A percentile compares a stretch with the other conserved stretches of the same genome.
phyloP scores from a whole-genome alignment of 2,329 filamentous ascomycete species.

The Leptographium procerum region DNA sequence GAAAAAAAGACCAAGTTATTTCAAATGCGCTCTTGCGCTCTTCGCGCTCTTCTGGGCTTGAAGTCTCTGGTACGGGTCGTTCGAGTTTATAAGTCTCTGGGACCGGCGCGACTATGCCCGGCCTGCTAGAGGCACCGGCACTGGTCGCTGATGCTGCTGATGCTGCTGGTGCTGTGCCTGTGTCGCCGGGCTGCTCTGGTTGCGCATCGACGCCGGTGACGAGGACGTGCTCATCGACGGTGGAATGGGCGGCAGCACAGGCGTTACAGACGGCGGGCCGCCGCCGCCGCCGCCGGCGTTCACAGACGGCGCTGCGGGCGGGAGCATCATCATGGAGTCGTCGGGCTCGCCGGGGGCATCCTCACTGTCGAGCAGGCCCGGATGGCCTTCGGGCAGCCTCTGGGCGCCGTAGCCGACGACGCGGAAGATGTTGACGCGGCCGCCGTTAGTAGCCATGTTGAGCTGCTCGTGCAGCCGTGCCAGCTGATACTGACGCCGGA shows the following conservation, averaged over 20 bases:
- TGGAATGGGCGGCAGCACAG: slow-evolving; percentile 2
- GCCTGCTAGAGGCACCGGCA: background rate
- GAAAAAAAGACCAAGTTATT: background rate
- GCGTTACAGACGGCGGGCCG: slow-evolving; percentile 1
- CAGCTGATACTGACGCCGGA: slow-evolving; percentile 52
- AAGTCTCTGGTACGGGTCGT: background rate
- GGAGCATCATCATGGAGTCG: slow-evolving; percentile 24
- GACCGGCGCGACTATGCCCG: background rate
- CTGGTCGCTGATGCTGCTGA: background rate
- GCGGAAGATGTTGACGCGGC: slow-evolving; percentile 53
- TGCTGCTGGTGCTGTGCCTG: background rate
- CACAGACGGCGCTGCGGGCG: slow-evolving; percentile 4
- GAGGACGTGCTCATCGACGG: background rate
- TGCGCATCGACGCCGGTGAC: background rate
- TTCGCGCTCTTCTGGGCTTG: background rate
- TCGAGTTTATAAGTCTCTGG: too few relatives aligned
- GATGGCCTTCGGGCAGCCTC: slow-evolving; percentile 38
- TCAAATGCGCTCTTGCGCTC: background rate
- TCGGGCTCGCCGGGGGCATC: slow-evolving; percentile 50
- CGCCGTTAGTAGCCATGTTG: slow-evolving; percentile 54
- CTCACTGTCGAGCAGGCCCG: slow-evolving; percentile 34
- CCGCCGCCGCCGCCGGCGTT: background rate
- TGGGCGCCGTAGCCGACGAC: slow-evolving; percentile 46
- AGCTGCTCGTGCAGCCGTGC: slow-evolving; percentile 54
- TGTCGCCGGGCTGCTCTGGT: background rate